Base-by-base conservation (phyloP, 2,329 filamentous ascomycete species). In the Lachnum nothofagi region DNA sequence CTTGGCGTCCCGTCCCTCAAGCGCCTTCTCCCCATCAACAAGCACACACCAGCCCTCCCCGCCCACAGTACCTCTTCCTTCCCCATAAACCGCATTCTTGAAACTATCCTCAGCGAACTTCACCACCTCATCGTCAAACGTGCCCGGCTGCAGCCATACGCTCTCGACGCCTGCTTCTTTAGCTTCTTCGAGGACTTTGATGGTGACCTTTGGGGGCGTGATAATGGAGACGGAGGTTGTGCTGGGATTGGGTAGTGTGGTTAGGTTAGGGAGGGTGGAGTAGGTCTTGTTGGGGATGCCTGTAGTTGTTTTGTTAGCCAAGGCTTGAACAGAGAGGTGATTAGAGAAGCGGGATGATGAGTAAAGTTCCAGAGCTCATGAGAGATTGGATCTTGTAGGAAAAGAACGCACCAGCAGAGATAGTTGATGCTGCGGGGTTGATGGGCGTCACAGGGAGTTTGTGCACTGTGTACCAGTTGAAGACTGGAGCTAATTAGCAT, bases 91-190 rank as follows among this genome's bases (percentile, higher is more conserved):
- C 89, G 76, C 85, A 31, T 82, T 81, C 57, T 82, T 72, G 61
- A 93, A 95, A 56, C 85, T 77, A 39, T 71, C 72, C 52, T 76
- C 72, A 3, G 88, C 89, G 67, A 79, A 90, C 34, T 77, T 71
- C 54, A 95, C 65, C 19, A 89, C 85, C 49, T 82, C 80, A 44
- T 86, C 80, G 65, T 95, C 83, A 64, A 86, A 97, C 14, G 82
- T 91, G 1, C 91, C 93, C 0, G 93, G 93, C 70, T 97, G 93
- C 57, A 97, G 71, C 86, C 88, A 95, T 4, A 95, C 83, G 22
- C 87, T 78, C 16, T 80, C 77, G 38, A 95, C 72, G 3, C 90
- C 84, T 9, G 86, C 74, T 48, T 78, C 73, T 67, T 83, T 86
- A 0, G 91, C 93, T 67, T 95, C 86, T 54, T 82, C 74, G 34